These are phyloP conservation scores for Botryotinia calthae DNA, from an alignment of 2,329 filamentous ascomycete genomes.

Conservation along the genomic window DNA sequence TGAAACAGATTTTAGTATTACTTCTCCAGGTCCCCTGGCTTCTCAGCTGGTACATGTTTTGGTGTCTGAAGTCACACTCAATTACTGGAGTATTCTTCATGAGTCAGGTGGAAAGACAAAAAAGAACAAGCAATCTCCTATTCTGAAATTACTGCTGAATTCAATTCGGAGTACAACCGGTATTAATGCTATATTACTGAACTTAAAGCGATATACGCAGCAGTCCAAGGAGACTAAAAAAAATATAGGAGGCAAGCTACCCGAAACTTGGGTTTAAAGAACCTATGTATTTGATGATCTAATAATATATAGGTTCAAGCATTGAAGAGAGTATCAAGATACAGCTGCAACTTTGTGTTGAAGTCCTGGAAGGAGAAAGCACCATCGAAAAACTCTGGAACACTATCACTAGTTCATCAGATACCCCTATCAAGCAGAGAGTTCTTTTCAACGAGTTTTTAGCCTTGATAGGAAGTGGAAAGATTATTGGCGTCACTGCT, in stretches of 20 bases:
- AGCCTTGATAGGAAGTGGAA: slow-evolving; percentile 58
- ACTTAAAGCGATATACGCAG: slow-evolving; percentile 61
- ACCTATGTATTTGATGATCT: not conserved
- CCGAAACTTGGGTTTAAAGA: not conserved
- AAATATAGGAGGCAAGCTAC: slow-evolving; percentile 23
- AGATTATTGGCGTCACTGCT: slow-evolving; percentile 55
- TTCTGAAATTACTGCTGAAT: slow-evolving; percentile 53
- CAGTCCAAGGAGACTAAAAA: slow-evolving; percentile 44
- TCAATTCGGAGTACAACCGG: slow-evolving; percentile 74
- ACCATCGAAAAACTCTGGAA: slow-evolving; percentile 46
- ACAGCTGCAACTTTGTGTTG: slow-evolving; percentile 44
- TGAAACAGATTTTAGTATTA: slow-evolving; percentile 52
- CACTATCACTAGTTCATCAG: slow-evolving; percentile 42
- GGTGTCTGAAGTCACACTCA: slow-evolving; percentile 70
- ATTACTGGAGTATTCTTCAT: slow-evolving; percentile 72
- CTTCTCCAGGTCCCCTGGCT: slow-evolving; percentile 61
- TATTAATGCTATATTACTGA: slow-evolving; percentile 71
- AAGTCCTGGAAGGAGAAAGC: slow-evolving; percentile 45
- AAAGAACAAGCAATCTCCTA: slow-evolving; percentile 30
- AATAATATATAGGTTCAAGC: slow-evolving; percentile 30
- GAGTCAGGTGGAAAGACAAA: slow-evolving; percentile 42
- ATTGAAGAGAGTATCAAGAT: slow-evolving; percentile 40
- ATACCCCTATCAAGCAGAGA: slow-evolving; percentile 43
- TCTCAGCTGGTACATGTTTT: slow-evolving; percentile 75
- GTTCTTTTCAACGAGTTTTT: slow-evolving; percentile 63